phyloP scores from a whole-genome alignment of 129 eudicot species.

The Lonicera japonica region DNA sequence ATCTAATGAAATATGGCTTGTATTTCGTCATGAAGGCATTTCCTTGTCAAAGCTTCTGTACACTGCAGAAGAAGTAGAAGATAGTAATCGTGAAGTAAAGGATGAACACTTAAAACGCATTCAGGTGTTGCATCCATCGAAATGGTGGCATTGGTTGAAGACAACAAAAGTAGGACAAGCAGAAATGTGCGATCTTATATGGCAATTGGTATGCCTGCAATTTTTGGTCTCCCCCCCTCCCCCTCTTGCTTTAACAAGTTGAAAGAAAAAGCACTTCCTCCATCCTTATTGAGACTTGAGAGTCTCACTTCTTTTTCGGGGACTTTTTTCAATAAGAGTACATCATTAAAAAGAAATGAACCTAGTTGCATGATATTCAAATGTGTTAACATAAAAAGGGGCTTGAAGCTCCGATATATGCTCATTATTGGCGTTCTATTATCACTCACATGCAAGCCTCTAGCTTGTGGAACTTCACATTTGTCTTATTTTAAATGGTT shows the following conservation, averaged over 20 bases:
- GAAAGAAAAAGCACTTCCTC: too few species aligned
- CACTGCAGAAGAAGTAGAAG: constrained; percentile 65
- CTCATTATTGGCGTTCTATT: too few species aligned
- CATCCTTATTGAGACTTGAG: too few species aligned
- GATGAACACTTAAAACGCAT: constrained; percentile 52
- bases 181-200: constrained; percentile 70
- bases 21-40: constrained; percentile 86
- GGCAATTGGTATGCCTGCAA: constrained; percentile 70
- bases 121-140: constrained; percentile 77
- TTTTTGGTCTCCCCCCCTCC: neutral
- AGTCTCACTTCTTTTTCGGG: too few species aligned
- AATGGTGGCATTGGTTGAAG: constrained; percentile 99
- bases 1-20: constrained; percentile 97
- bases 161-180: constrained; percentile 84
- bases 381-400: too few species aligned
- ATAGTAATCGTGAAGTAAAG: constrained; percentile 32
- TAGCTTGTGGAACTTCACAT: constrained; percentile 8
- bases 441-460: neutral
- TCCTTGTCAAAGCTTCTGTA: constrained; percentile 92
- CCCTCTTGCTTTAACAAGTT: too few species aligned
- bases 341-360: too few species aligned
- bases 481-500: too few species aligned
- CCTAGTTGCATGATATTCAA: too few species aligned
- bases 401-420: neutral
- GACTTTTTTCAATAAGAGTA: too few species aligned